Base-by-base conservation (phyloP, 352 stramenopile genomes). In the Phytophthora lateralis region DNA sequence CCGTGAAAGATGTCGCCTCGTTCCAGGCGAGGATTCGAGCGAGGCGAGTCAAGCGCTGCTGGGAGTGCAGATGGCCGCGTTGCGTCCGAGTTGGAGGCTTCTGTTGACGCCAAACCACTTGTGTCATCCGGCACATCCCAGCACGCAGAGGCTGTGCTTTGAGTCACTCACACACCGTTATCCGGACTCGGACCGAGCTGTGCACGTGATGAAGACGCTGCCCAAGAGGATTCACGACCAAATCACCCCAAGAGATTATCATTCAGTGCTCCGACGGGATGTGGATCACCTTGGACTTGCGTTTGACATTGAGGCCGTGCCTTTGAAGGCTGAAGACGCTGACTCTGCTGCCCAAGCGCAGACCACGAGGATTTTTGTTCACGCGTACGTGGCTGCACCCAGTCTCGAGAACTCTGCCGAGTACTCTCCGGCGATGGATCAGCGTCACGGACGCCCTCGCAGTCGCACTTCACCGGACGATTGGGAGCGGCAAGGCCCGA, bases 121-220 rank as follows among this genome's bases (percentile, higher is more conserved):
- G 35, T 42, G 35, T 21, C 35, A 42, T 15, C 35, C 35, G 10
- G 14, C 11, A 20, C 35, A 42, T 15, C 15, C 35, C 3, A 42
- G 14, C 15, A 42, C 68, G 35, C 70, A 87, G 46, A 66, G 63
- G 35, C 51, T 87, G 11, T 73, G 59, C 29, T 82, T 90, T 17
- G 63, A 76, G 34, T 73, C 63, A 14, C 74, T 76, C 54, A 89
- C 78, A 32, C 60, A 77, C 37, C 68, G 75, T 29, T 83, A 82
- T 48, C 42, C 67, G 18, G 60, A 48, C 39, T 78, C 80, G 10
- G 62, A 78, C 39, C 80, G 75, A 17, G 76, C 78, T 0, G 60
- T 82, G 41, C 78, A 90, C 60, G 52, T 90, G 18, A 79, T 87
- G 51, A 88, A 88, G 66, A 88, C 78, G 27, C 42, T 90, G 7